Percentiles rank a stretch among this genome's conserved stretches.
Conservation (phyloP, 768 basidiomycete species). For the Russula foetens region DNA sequence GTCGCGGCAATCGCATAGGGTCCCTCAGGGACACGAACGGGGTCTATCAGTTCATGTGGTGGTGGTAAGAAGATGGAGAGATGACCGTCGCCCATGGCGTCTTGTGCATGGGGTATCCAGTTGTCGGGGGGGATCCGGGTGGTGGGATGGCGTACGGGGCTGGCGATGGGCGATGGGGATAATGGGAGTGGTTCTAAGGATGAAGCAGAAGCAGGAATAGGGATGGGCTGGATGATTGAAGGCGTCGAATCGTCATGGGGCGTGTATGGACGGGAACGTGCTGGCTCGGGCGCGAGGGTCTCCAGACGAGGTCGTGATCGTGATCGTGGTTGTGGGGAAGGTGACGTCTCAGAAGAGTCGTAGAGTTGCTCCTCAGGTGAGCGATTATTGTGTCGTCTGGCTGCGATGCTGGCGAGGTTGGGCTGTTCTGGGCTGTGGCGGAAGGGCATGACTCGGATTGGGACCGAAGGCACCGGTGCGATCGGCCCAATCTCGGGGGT, state of each 20-base stretch:
- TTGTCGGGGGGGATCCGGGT: slow-evolving; percentile 17
- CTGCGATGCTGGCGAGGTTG: background rate
- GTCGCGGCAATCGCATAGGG: slow-evolving; percentile 10
- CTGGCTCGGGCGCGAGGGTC: slow-evolving; percentile 1
- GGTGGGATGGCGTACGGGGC: slow-evolving; percentile 3
- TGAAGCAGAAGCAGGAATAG: slow-evolving; percentile 9
- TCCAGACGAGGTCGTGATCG: slow-evolving; percentile 10
- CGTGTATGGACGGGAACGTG: slow-evolving; percentile 14
- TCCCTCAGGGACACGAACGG: slow-evolving; percentile 2
- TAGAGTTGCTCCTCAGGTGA: background rate
- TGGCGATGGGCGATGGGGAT: background rate
- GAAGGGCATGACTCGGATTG: slow-evolving; percentile 9
- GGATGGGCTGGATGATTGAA: slow-evolving; percentile 17
- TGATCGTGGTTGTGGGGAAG: slow-evolving; percentile 9
- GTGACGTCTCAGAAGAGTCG: background rate
- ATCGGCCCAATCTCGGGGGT: slow-evolving; percentile 9
- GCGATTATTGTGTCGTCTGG: background rate
- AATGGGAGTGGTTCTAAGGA: background rate
- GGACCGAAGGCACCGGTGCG: slow-evolving; percentile 3
- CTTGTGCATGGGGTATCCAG: slow-evolving; percentile 18
- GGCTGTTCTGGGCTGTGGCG: slow-evolving; percentile 4
- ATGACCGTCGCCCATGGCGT: slow-evolving; percentile 12
- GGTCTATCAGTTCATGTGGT: slow-evolving; percentile 14
- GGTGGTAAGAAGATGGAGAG: slow-evolving; percentile 18
- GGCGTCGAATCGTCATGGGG: slow-evolving; percentile 17